Evolutionary conservation across 2,329 filamentous ascomycete species (phyloP).

Genomic region (Paracoccidioides brasiliensis): DNA sequence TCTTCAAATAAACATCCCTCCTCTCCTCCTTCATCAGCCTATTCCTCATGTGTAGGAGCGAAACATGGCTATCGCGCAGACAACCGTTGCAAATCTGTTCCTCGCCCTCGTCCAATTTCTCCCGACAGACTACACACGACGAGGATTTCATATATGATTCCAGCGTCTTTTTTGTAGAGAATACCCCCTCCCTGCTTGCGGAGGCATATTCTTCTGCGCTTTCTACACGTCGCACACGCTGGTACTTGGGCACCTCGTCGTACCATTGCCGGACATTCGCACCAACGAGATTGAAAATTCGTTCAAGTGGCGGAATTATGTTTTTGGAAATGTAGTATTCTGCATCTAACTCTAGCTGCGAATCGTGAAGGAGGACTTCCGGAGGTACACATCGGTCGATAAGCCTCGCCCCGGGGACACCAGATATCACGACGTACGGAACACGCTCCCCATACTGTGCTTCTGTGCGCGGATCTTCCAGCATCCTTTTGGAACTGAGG

Average conservation of each 20-base stretch:
- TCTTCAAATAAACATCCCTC: constrained; percentile 49
- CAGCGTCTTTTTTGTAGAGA: constrained; percentile 54
- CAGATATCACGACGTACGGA: constrained; percentile 84
- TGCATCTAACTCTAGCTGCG: constrained; percentile 70
- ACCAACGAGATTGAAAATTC: constrained; percentile 92
- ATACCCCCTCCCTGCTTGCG: constrained; percentile 12
- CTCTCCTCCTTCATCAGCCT: constrained; percentile 52
- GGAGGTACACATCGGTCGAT: constrained; percentile 85
- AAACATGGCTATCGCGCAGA: constrained; percentile 34
- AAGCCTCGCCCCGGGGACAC: constrained; percentile 71
- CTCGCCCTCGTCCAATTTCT: constrained; percentile 37
- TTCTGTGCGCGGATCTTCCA: constrained; percentile 71
- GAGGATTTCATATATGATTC: constrained; percentile 83
- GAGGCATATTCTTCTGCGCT: constrained; percentile 10
- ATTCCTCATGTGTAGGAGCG: constrained; percentile 51
- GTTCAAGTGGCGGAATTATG: constrained; percentile 82
- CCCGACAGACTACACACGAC: constrained; percentile 63
- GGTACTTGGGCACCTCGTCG: constrained; percentile 88
- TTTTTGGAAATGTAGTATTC: constrained; percentile 98
- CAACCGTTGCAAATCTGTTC: constrained; percentile 31
- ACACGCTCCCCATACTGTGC: constrained; percentile 92
- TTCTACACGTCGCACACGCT: constrained; percentile 56
- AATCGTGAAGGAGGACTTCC: constrained; percentile 63
- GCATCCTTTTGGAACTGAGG: constrained; percentile 75
- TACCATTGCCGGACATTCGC: constrained; percentile 87